phyloP scores from a whole-genome alignment of 2,329 filamentous ascomycete genomes.

The Pestalotiopsis sp. region DNA sequence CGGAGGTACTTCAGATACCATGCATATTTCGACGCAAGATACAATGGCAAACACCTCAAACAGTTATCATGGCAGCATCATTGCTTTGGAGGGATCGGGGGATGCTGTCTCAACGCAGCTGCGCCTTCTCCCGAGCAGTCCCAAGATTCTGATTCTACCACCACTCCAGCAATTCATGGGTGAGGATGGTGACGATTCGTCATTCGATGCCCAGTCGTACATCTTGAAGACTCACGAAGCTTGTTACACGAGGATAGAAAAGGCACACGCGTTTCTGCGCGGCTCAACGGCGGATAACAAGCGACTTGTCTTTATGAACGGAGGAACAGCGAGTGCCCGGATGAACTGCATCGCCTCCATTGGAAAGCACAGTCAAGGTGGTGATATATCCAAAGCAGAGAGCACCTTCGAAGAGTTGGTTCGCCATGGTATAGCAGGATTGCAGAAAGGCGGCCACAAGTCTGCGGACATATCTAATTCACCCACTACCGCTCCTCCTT shows the following conservation, averaged over 20 bases:
- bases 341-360: constrained; percentile 57
- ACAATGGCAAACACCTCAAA: constrained; percentile 26
- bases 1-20: neutral
- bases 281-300: constrained; percentile 48
- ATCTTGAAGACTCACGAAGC: constrained; percentile 56
- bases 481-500: neutral
- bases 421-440: constrained; percentile 49
- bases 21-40: constrained; percentile 12
- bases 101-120: constrained; percentile 62
- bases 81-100: constrained; percentile 62
- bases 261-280: constrained; percentile 54
- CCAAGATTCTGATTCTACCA: constrained; percentile 61
- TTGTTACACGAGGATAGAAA: constrained; percentile 46
- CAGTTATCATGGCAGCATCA: constrained; percentile 49
- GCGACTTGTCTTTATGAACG: constrained; percentile 62
- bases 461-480: neutral
- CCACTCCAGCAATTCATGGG: constrained; percentile 49
- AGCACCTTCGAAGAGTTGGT: constrained; percentile 52
- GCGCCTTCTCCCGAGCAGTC: constrained; percentile 59
- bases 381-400: constrained; percentile 52
- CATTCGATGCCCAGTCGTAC: constrained; percentile 40
- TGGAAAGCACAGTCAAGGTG: constrained; percentile 52
- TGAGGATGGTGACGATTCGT: constrained; percentile 27
- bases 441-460: constrained; percentile 20
- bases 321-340: constrained; percentile 58